Conservation (phyloP, 306 rosid genomes). For the Vigna hirtella region DNA sequence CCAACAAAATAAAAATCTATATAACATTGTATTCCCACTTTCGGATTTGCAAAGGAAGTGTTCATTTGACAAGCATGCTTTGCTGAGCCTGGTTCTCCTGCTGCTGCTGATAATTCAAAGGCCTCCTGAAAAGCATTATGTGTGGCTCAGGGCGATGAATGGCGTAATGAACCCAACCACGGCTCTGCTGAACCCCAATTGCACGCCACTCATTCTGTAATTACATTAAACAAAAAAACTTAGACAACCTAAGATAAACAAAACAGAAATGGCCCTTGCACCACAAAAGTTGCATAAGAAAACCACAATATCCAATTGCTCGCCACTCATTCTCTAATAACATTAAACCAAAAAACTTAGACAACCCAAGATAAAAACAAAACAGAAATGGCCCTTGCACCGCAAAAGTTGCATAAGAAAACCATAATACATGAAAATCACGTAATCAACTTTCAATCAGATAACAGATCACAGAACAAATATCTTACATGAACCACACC, state of each 20-base stretch:
- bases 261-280: not conserved
- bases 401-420: not conserved
- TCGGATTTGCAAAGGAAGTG: conserved; percentile 33
- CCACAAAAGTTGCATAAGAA: not conserved
- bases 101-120: conserved; percentile 86
- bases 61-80: conserved; percentile 66
- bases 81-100: conserved; percentile 82
- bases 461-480: not conserved
- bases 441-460: not conserved
- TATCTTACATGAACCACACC: not conserved
- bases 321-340: conserved; percentile 83
- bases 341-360: conserved; percentile 3
- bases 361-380: not conserved
- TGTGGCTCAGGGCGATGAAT: conserved; percentile 97
- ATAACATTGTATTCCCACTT: conserved; percentile 35
- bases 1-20: conserved; percentile 42
- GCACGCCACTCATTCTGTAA: conserved; percentile 91
- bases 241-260: not conserved
- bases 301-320: conserved; percentile 61
- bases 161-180: conserved; percentile 97
- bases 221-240: conserved; percentile 3
- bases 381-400: not conserved
- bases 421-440: not conserved
- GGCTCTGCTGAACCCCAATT: conserved; percentile 97
- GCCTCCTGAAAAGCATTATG: conserved; percentile 98